Conservation (phyloP, 2,329 filamentous ascomycete species). For the Celoporthe dispersa region DNA sequence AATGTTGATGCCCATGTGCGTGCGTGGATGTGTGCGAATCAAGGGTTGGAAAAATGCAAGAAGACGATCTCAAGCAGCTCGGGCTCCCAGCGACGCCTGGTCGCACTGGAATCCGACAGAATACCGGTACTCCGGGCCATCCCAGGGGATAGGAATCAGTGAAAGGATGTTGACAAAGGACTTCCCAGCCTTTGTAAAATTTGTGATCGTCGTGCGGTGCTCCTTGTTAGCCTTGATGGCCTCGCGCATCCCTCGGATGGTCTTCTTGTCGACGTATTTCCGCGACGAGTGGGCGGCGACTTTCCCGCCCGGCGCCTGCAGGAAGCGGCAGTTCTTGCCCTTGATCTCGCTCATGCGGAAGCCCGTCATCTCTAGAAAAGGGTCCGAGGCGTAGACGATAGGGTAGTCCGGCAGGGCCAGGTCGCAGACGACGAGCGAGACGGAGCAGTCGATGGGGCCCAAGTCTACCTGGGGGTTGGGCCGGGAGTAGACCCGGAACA, state of each 20-base stretch:
- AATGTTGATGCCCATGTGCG: background rate
- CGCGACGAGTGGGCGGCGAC: conserved; percentile 63
- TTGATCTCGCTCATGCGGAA: conserved; percentile 76
- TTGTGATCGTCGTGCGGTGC: conserved; percentile 63
- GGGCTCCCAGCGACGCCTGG: conserved; percentile 28
- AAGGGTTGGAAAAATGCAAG: background rate
- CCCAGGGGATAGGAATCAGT: conserved; percentile 80
- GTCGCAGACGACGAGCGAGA: conserved; percentile 82
- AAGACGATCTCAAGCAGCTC: background rate
- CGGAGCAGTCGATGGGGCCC: conserved; percentile 82
- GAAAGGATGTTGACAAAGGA: conserved; percentile 81
- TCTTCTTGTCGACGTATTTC: conserved; percentile 69
- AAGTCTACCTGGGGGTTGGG: conserved; percentile 78
- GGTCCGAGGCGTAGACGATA: conserved; percentile 83
- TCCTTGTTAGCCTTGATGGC: conserved; percentile 52
- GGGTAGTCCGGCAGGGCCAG: conserved; percentile 73
- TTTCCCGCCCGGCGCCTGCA: conserved; percentile 75
- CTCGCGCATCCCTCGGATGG: conserved; percentile 58
- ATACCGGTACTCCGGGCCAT: conserved; percentile 67
- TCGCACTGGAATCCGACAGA: conserved; percentile 82
- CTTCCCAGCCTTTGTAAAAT: conserved; percentile 81
- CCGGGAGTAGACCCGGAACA: conserved; percentile 69
- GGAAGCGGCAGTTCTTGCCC: conserved; percentile 82
- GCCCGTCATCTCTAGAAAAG: conserved; percentile 78
- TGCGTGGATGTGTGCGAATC: too few relatives aligned